Conservation (phyloP, 345 rosid species). For the Pelargonium nanum region DNA sequence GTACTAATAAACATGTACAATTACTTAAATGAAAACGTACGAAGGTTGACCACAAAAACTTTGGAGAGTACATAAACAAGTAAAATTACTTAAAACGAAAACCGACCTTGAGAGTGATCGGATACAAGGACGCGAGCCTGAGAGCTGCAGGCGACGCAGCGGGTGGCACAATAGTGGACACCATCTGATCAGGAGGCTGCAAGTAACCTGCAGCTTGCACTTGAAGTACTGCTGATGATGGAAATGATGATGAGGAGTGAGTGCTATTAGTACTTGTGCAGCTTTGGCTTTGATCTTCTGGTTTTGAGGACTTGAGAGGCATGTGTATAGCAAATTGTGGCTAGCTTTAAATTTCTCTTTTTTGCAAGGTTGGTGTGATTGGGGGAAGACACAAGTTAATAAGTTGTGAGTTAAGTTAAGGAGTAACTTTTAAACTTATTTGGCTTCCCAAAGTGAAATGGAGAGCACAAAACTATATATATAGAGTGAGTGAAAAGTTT, state of each 20-base stretch:
- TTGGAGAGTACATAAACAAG: neutral
- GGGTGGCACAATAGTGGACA: slow-evolving; percentile 30
- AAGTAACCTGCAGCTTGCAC: neutral
- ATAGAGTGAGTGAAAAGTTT: neutral
- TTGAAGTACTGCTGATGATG: neutral
- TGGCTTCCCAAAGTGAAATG: slow-evolving; percentile 38
- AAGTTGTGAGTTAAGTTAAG: slow-evolving; percentile 22
- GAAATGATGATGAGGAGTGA: neutral
- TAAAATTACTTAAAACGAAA: slow-evolving; percentile 2
- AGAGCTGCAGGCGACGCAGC: slow-evolving; percentile 14
- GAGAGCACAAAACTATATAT: slow-evolving; percentile 44
- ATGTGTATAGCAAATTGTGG: neutral
- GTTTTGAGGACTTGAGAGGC: slow-evolving; percentile 47
- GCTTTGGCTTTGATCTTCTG: slow-evolving; percentile 28
- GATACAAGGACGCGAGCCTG: slow-evolving; percentile 30
- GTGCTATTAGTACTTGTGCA: slow-evolving; percentile 14
- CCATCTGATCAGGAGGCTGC: slow-evolving; percentile 28
- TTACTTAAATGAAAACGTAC: neutral
- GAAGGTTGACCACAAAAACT: neutral
- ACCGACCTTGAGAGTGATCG: slow-evolving; percentile 84
- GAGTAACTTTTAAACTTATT: slow-evolving; percentile 23
- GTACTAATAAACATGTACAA: too few species aligned
- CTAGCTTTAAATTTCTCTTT: neutral
- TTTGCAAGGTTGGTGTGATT: neutral
- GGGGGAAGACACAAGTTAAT: slow-evolving; percentile 27